Evolutionary conservation across 1,284 basidiomycete species (phyloP).

Genomic region (Trichosporon sp.): DNA sequence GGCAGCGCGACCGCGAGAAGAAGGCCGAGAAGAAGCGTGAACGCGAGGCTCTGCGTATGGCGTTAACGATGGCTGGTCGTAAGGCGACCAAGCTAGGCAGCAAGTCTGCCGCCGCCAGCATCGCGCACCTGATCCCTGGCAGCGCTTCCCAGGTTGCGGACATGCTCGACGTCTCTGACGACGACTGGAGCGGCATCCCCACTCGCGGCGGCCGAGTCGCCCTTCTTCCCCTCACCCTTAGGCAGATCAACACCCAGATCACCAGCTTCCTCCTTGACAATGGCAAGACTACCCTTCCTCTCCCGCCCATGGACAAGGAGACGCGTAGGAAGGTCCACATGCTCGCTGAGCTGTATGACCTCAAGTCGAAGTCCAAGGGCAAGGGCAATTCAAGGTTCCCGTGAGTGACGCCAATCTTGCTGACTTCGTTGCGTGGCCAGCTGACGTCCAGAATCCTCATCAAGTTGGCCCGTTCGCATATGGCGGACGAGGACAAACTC

Average conservation of each 20-base stretch:
- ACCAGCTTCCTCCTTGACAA: constrained; percentile 67
- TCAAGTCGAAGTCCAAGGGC: constrained; percentile 77
- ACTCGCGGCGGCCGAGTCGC: constrained; percentile 18
- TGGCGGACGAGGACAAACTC: constrained; percentile 66
- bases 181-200: constrained; percentile 20
- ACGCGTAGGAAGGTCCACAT: constrained; percentile 73
- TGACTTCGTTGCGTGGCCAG: not conserved
- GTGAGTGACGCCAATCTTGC: constrained; percentile 40
- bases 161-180: constrained; percentile 49
- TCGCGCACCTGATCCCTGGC: constrained; percentile 49
- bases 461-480: constrained; percentile 65
- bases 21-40: constrained; percentile 76
- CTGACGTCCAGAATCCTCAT: constrained; percentile 64
- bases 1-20: constrained; percentile 76
- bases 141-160: constrained; percentile 50
- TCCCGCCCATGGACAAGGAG: constrained; percentile 75
- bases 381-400: constrained; percentile 63
- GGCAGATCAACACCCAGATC: constrained; percentile 66
- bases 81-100: constrained; percentile 65
- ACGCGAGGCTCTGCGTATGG: constrained; percentile 61
- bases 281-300: constrained; percentile 62
- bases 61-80: constrained; percentile 45
- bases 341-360: constrained; percentile 70
- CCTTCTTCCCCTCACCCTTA: constrained; percentile 30
- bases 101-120: constrained; percentile 38